phyloP scores from a whole-genome alignment of 176 grass and related monocot genomes.

The Hordeum marinum region DNA sequence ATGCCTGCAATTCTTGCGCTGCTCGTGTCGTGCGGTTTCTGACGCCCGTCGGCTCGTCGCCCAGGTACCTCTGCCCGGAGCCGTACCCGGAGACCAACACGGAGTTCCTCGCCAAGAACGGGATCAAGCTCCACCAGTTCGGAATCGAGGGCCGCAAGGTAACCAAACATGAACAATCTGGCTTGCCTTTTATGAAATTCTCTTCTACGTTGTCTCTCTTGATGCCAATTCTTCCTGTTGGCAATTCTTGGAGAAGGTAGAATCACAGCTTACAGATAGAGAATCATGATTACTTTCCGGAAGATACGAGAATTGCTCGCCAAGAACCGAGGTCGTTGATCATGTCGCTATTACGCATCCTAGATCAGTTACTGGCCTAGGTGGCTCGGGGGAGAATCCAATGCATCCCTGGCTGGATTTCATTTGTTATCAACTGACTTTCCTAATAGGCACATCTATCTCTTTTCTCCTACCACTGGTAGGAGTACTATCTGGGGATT shows the following conservation, averaged over 20 bases:
- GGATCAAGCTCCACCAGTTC: slow-evolving; percentile 64
- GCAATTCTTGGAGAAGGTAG: not conserved
- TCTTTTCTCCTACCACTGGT: not conserved
- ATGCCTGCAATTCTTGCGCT: not conserved
- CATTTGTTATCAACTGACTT: slow-evolving; percentile 29
- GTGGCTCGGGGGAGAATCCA: slow-evolving; percentile 19
- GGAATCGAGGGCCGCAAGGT: slow-evolving; percentile 68
- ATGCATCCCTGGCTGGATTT: not conserved
- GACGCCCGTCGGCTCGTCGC: not conserved
- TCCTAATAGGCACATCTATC: slow-evolving; percentile 8
- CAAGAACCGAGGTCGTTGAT: slow-evolving; percentile 14
- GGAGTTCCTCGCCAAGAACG: slow-evolving; percentile 55
- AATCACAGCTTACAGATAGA: not conserved
- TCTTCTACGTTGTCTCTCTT: not conserved
- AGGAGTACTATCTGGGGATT: slow-evolving; percentile 9
- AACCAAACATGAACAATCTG: slow-evolving; percentile 8
- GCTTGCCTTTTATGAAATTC: not conserved
- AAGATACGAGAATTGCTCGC: not conserved
- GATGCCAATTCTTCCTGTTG: not conserved
- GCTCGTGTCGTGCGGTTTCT: slow-evolving; percentile 2
- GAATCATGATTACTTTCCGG: slow-evolving; percentile 20
- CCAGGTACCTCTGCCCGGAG: slow-evolving; percentile 72
- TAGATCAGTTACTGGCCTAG: slow-evolving; percentile 24
- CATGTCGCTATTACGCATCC: slow-evolving; percentile 15
- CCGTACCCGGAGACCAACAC: slow-evolving; percentile 55